Conservation (phyloP, 2,329 filamentous ascomycete genomes). For the Epichloe sibirici region DNA sequence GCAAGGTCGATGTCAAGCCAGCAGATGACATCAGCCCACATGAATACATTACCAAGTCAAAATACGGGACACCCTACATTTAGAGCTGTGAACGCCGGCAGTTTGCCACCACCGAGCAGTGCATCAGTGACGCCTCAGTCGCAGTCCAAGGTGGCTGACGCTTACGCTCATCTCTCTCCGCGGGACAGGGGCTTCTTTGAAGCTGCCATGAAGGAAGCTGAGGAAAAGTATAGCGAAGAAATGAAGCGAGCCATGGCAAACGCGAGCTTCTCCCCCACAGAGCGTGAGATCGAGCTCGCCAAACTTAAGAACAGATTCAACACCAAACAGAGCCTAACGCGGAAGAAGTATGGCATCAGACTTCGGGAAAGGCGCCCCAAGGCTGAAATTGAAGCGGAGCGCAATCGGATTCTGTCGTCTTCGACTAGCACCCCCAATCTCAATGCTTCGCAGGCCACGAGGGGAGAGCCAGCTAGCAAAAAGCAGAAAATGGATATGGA, state of each 20-base stretch:
- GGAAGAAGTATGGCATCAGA: constrained; percentile 45
- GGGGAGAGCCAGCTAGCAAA: constrained; percentile 10
- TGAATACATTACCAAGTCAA: background rate
- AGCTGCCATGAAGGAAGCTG: constrained; percentile 16
- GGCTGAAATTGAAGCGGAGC: constrained; percentile 33
- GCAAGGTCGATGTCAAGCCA: background rate
- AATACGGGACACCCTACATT: background rate
- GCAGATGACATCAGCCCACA: background rate
- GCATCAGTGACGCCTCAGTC: background rate
- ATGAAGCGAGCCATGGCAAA: constrained; percentile 28
- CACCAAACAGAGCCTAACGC: constrained; percentile 43
- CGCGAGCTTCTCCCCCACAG: constrained; percentile 22
- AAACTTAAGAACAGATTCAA: constrained; percentile 40
- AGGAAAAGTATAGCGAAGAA: constrained; percentile 25
- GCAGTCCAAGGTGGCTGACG: constrained; percentile 14
- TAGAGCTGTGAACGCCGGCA: background rate
- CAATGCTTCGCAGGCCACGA: background rate
- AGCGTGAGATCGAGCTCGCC: constrained; percentile 22
- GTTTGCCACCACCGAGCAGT: background rate
- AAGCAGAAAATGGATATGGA: constrained; percentile 11
- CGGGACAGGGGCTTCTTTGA: constrained; percentile 15
- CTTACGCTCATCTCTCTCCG: constrained; percentile 32
- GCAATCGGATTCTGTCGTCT: constrained; percentile 21
- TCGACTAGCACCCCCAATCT: background rate
- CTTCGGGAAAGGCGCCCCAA: constrained; percentile 36